Evolutionary conservation across 257 asterid species (phyloP), one percentile per base, ranked within the genome.

Genomic region (Phtheirospermum japonicum): DNA sequence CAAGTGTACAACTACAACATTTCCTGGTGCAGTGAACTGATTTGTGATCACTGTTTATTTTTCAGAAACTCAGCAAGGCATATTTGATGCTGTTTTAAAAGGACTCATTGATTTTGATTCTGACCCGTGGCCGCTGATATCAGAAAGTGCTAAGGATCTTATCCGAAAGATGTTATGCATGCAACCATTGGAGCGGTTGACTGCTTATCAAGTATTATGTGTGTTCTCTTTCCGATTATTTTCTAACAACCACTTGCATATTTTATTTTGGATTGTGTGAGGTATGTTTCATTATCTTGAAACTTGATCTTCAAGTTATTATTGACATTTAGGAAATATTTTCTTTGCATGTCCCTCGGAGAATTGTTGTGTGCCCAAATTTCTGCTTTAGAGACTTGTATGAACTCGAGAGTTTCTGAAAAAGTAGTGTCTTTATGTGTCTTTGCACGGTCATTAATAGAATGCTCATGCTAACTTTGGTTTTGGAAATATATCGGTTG

Each of bases 61-160:
- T 40, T 11, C 48, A 40, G 48, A 40, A 40, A 40, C 48, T 40
- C 48, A 40, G 48, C 48, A 40, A 7, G 48, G 48, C 14, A 40
- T 40, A 40, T 40, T 40, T 40, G 48, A 40, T 40, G 48, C 48
- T 40, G 48, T 40, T 40, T 40, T 40, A 16, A 40, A 40, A 40
- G 48, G 48, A 12, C 14, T 10, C 48, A 40, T 40, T 40, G 48
- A 40, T 16, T 40, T 40, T 6, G 48, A 40, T 40, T 40, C 48
- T 40, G 48, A 40, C 16, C 48, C 48, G 5, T 40, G 48, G 48
- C 48, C 48, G 48, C 48, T 40, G 48, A 40, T 40, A 40, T 40
- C 48, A 4, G 48, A 40, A 40, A 40, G 48, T 40, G 48, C 48
- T 3, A 40, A 40, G 48, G 48, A 40, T 40, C 48, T 40, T 40